Percentiles rank a stretch among this genome's conserved stretches.
These are phyloP conservation scores for Aspergillus sp. DNA, from an alignment of 2,329 filamentous ascomycete species.

Conservation along the genomic window DNA sequence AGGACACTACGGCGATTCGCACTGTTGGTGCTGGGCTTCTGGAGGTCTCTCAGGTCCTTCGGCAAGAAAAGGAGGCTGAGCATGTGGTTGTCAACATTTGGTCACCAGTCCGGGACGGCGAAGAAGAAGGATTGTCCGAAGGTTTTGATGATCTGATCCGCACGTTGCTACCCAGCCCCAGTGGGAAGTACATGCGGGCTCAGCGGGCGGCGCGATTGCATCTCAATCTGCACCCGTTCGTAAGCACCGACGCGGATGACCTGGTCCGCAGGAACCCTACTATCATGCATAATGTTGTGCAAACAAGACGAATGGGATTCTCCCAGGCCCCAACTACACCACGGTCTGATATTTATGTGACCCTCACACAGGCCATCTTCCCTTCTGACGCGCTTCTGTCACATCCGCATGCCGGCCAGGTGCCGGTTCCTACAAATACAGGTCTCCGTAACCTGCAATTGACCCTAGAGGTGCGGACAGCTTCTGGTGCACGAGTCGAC, in stretches of 20 bases:
- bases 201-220: constrained; percentile 68
- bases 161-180: constrained; percentile 65
- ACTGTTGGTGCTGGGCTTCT: constrained; percentile 71
- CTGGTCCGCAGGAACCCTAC: constrained; percentile 85
- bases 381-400: constrained; percentile 58
- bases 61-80: constrained; percentile 64
- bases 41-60: constrained; percentile 68
- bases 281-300: constrained; percentile 69
- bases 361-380: constrained; percentile 70
- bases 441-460: constrained; percentile 73
- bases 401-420: constrained; percentile 71
- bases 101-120: constrained; percentile 53
- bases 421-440: constrained; percentile 60
- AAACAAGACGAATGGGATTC: constrained; percentile 86
- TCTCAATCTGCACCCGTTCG: constrained; percentile 71
- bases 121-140: constrained; percentile 54
- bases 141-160: constrained; percentile 69
- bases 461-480: constrained; percentile 77
- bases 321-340: constrained; percentile 82
- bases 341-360: constrained; percentile 92
- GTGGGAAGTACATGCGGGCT: constrained; percentile 68
- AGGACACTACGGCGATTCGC: constrained; percentile 49
- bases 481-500: constrained; percentile 73
- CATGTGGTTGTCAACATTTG: constrained; percentile 72
- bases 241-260: constrained; percentile 66